Conservation (phyloP, 2,329 filamentous ascomycete species). For the Microsporum audouinii region DNA sequence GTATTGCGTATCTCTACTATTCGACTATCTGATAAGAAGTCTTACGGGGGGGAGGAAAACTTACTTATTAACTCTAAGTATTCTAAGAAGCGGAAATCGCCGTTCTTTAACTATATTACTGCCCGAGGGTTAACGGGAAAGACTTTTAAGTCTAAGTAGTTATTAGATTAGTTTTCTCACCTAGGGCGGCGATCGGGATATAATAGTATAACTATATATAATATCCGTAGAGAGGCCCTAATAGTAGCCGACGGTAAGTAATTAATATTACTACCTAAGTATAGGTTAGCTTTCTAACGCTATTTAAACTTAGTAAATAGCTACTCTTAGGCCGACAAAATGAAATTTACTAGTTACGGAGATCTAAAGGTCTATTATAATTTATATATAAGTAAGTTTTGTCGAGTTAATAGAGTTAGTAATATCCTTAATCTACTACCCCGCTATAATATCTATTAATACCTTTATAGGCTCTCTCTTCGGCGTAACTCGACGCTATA, state of each 20-base stretch:
- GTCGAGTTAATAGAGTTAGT: background rate
- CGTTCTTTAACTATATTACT: background rate
- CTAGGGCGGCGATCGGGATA: constrained; percentile 4
- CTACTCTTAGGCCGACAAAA: background rate
- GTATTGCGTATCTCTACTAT: background rate
- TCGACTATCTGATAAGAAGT: background rate
- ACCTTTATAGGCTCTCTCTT: background rate
- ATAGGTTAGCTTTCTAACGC: background rate
- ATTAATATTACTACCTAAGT: background rate
- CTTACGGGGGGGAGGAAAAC: background rate
- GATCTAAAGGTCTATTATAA: background rate
- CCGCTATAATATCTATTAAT: background rate
- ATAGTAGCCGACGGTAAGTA: constrained; percentile 7
- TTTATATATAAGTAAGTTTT: background rate
- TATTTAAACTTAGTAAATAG: background rate
- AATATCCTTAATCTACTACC: background rate
- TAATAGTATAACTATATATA: background rate
- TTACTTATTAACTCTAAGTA: background rate
- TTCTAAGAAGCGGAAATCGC: background rate
- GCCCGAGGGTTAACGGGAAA: background rate
- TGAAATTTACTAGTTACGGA: constrained; percentile 3
- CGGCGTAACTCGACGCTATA: background rate
- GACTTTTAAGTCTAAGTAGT: background rate
- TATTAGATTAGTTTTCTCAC: background rate
- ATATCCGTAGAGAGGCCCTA: constrained; percentile 1